Evolutionary conservation across 768 basidiomycete genomes (phyloP), one percentile per base, ranked within the genome.

Genomic region (Calvatia gigantea): DNA sequence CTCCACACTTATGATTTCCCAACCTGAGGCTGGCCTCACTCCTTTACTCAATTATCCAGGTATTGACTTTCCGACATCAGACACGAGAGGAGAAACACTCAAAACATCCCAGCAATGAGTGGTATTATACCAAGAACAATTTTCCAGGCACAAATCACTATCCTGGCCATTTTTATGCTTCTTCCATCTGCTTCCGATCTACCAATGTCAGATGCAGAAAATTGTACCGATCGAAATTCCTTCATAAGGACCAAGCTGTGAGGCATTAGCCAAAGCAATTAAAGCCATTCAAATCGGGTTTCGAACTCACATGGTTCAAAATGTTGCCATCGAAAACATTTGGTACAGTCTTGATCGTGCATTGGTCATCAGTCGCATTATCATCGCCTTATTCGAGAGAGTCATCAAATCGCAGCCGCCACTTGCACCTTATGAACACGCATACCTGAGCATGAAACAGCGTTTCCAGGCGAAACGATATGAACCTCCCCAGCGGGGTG

Each of bases 191-290:
- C n/a, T n/a, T n/a, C n/a, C n/a, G n/a, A n/a, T n/a, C n/a, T n/a
- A n/a, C n/a, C n/a, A n/a, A n/a, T n/a, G n/a, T 61, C 60, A 65
- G 17, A 59, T 61, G 58, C 70, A 70, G 39, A 64, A 77, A 25
- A 75, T 68, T 2, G 80, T 81, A 39, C 85, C 84, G 35, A 86
- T 78, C 53, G 62, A 71, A 48, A 84, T 77, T 19, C 82, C 83
- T 54, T 84, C 58, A 51, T 77, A 77, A 12, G 74, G 75, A 2
- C 86, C 85, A 46, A 82, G 64, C 73, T 75, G n/a, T 32, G 9
- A 28, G 25, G 39, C 6, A 27, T 8, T 11, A 35, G 21, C 14
- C 38, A 38, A 15, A n/a, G n/a, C n/a, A 15, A 7, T 25, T 19
- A 19, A 51, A 9, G n/a, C 15, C 6, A 45, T 7, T 9, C 5